Evolutionary conservation across 306 rosid species (phyloP).

Genomic region (Lotus japonicus): DNA sequence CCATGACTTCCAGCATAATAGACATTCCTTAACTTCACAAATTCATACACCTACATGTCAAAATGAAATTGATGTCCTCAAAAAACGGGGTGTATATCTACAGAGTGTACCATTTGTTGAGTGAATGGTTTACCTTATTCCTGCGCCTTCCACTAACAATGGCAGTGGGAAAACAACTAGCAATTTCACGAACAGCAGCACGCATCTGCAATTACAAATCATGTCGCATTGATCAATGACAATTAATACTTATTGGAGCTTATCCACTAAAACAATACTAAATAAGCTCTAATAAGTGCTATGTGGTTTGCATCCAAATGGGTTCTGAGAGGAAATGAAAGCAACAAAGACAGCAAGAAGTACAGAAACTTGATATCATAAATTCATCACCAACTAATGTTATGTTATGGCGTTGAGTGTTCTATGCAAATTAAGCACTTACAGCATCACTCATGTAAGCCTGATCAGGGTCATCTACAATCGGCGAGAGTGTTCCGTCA

Average conservation of each 20-base stretch:
- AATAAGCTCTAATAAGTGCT: no score
- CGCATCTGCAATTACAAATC: slow-evolving; percentile 42
- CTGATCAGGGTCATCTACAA: slow-evolving; percentile 42
- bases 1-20: slow-evolving; percentile 75
- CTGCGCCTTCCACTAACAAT: slow-evolving; percentile 46
- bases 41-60: slow-evolving; percentile 38
- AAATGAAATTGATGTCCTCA: no score
- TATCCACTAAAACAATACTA: no score
- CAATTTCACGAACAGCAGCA: slow-evolving; percentile 31
- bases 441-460: slow-evolving; percentile 49
- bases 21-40: slow-evolving; percentile 41
- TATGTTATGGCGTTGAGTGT: neutral
- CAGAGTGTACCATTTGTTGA: neutral
- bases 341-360: neutral
- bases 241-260: no score
- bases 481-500: slow-evolving; percentile 56
- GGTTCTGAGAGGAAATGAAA: slow-evolving; percentile 5
- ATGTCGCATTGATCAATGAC: neutral
- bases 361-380: neutral
- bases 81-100: no score
- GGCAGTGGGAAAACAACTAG: slow-evolving; percentile 44
- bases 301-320: no score
- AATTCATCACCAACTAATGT: neutral
- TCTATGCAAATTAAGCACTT: neutral
- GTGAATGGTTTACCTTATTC: slow-evolving; percentile 36